Evolutionary conservation across 768 basidiomycete genomes (phyloP).

Genomic region (Tricholoma saponaceum): DNA sequence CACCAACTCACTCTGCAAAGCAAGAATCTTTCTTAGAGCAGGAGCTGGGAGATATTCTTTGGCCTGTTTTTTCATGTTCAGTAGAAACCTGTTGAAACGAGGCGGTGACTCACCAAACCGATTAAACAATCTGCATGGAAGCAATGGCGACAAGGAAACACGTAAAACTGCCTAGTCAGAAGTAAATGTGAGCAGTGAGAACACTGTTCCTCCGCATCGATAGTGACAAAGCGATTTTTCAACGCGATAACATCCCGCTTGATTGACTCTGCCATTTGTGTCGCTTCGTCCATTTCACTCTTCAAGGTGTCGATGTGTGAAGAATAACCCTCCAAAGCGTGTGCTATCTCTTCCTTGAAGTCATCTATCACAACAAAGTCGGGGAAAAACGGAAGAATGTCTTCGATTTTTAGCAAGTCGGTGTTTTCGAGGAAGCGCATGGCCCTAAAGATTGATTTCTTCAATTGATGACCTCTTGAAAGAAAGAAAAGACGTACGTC

Average conservation of each 20-base stretch:
- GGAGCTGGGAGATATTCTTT: conserved; percentile 87
- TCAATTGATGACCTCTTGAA: neutral
- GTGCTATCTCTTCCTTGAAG: conserved; percentile 98
- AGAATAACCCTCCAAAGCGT: conserved; percentile 91
- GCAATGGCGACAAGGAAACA: conserved; percentile 96
- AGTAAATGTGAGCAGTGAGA: conserved; percentile 74
- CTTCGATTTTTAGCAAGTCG: conserved; percentile 93
- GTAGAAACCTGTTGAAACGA: conserved; percentile 1
- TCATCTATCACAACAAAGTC: conserved; percentile 99
- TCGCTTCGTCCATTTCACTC: conserved; percentile 95
- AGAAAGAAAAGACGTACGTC: conserved; percentile 60
- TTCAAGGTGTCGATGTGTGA: conserved; percentile 87
- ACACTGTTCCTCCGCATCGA: conserved; percentile 85
- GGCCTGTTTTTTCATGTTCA: conserved; percentile 48
- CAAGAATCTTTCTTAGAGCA: conserved; percentile 78
- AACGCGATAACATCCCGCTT: conserved; percentile 85
- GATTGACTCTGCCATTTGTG: conserved; percentile 87
- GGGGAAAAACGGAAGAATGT: conserved; percentile 98
- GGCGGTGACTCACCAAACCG: conserved; percentile 63
- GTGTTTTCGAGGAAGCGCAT: conserved; percentile 97
- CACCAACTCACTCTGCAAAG: conserved; percentile 81
- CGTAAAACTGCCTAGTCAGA: conserved; percentile 91
- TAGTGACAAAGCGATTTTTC: conserved; percentile 86
- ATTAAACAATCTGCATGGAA: conserved; percentile 99
- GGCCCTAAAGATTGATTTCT: conserved; percentile 50